Percentiles rank a stretch among this genome's conserved stretches.
These are phyloP conservation scores for Pleurotus djamor DNA, from an alignment of 768 basidiomycete genomes.

Conservation along the genomic window DNA sequence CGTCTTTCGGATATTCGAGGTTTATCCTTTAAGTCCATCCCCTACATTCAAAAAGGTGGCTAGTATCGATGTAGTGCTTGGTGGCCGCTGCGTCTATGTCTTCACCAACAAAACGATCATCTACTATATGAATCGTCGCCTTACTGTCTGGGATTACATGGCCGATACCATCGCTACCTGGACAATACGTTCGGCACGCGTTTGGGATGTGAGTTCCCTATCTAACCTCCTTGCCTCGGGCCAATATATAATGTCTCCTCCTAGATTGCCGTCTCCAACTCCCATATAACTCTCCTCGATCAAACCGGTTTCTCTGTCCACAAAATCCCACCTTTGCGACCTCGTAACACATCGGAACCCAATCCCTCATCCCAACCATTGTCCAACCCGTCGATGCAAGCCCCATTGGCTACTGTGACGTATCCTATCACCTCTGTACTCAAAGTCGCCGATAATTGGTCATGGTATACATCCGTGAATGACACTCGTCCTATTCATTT, in stretches of 20 bases:
- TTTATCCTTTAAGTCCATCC: slow-evolving; percentile 1
- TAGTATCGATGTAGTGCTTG: neutral
- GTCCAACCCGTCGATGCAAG: neutral
- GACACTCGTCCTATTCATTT: slow-evolving; percentile 1
- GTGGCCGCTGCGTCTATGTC: slow-evolving; percentile 3
- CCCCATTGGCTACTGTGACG: neutral
- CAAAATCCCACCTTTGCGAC: slow-evolving; percentile 9
- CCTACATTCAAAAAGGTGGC: slow-evolving; percentile 5
- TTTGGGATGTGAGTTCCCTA: slow-evolving; percentile 9
- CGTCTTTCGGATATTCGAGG: slow-evolving; percentile 8
- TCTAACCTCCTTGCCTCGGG: neutral
- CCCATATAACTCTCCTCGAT: slow-evolving; percentile 7
- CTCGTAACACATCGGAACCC: neutral
- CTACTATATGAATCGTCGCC: slow-evolving; percentile 1
- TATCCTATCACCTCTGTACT: slow-evolving; percentile 4
- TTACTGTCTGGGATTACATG: slow-evolving; percentile 8
- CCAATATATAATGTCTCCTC: neutral
- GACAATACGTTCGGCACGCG: slow-evolving; percentile 5
- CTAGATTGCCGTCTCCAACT: slow-evolving; percentile 9
- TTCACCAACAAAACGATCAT: slow-evolving; percentile 5
- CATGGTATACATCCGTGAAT: slow-evolving; percentile 3
- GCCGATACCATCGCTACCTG: slow-evolving; percentile 9
- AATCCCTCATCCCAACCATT: neutral
- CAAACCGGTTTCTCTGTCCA: slow-evolving; percentile 3
- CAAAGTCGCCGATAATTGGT: slow-evolving; percentile 6